Conservation (phyloP, 2,329 filamentous ascomycete species). For the Talaromyces amestolkiae region DNA sequence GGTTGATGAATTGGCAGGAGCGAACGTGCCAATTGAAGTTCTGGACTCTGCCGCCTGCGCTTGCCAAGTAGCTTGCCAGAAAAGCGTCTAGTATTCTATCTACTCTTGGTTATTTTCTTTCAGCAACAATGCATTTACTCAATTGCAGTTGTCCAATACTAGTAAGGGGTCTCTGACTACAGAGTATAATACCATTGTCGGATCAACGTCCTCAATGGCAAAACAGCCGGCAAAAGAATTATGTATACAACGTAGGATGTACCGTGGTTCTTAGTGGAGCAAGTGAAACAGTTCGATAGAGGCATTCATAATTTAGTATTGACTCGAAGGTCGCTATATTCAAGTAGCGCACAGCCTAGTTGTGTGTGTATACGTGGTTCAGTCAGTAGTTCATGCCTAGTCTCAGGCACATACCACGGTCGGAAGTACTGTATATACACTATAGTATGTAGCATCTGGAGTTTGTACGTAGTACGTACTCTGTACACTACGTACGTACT, state of each 20-base stretch:
- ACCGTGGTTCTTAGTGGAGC: conserved; percentile 12
- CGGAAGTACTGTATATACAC: neutral
- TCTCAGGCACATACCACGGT: neutral
- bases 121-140: neutral
- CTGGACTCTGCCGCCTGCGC: conserved; percentile 13
- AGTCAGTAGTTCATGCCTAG: neutral
- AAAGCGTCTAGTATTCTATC: neutral
- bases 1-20: conserved; percentile 16
- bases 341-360: too few species aligned
- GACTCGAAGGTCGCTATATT: too few species aligned
- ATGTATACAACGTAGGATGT: neutral
- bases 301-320: neutral
- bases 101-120: neutral
- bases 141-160: too few species aligned
- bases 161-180: too few species aligned
- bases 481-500: neutral
- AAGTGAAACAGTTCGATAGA: conserved; percentile 3
- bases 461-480: neutral
- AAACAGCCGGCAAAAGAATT: neutral
- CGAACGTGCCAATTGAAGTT: conserved; percentile 15
- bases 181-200: conserved; percentile 1
- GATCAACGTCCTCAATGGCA: neutral
- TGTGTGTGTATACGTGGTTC: neutral
- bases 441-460: neutral
- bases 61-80: conserved; percentile 6